These are phyloP conservation scores for Curvularia spicifera DNA, from an alignment of 2,329 filamentous ascomycete species.

Conservation along the genomic window DNA sequence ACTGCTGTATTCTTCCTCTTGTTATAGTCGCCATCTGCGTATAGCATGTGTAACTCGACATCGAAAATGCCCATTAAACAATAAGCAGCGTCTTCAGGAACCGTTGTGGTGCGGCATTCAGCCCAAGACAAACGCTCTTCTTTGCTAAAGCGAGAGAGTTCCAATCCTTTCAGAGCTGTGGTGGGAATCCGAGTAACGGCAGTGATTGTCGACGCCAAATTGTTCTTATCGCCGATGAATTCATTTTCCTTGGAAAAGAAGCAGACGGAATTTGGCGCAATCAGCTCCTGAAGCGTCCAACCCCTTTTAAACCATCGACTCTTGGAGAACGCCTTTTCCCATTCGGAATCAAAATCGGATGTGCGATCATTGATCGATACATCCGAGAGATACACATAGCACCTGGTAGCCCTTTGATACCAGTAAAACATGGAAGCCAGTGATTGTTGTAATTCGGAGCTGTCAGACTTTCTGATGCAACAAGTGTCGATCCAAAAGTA, in stretches of 20 bases:
- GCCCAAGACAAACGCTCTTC: neutral
- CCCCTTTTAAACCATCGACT: neutral
- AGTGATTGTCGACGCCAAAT: neutral
- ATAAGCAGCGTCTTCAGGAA: neutral
- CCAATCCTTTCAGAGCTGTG: neutral
- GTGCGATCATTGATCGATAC: neutral
- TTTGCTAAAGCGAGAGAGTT: neutral
- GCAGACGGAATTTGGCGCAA: neutral
- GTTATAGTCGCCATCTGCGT: neutral
- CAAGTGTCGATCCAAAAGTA: slow-evolving; percentile 13
- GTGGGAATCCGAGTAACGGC: neutral
- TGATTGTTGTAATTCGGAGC: neutral
- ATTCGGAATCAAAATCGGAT: neutral
- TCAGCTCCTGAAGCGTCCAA: neutral
- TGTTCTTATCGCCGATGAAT: neutral
- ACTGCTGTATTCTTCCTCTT: neutral
- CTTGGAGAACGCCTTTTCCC: neutral
- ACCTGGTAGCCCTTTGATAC: neutral
- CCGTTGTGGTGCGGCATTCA: neutral
- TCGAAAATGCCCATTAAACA: neutral
- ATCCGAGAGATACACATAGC: neutral
- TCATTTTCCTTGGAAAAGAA: neutral
- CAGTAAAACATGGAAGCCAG: neutral
- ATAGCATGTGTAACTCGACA: neutral
- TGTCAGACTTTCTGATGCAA: slow-evolving; percentile 7